phyloP scores from a whole-genome alignment of 441 rosid species.

The Adansonia grandidieri region DNA sequence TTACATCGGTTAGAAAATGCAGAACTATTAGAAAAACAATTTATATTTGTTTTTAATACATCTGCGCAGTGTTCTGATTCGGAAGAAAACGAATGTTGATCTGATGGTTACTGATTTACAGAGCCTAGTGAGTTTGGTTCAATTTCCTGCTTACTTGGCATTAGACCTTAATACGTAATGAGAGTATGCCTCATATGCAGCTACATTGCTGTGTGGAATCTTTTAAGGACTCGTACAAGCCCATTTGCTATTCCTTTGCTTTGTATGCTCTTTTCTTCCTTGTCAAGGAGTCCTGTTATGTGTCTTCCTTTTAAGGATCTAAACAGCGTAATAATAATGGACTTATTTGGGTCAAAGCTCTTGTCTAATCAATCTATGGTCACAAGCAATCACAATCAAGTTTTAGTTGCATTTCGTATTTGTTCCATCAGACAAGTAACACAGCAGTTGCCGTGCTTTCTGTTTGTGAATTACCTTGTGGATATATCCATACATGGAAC shows the following conservation, averaged over 20 bases:
- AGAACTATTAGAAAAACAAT: not conserved
- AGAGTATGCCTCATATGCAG: not conserved
- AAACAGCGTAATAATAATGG: conserved; percentile 12
- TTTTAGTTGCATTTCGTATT: not conserved
- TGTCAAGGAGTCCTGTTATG: not conserved
- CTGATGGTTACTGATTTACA: conserved; percentile 73
- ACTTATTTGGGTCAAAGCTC: conserved; percentile 1
- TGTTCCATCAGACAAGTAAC: not conserved
- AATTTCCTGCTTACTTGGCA: not conserved
- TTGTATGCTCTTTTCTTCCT: not conserved
- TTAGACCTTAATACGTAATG: not conserved
- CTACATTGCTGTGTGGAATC: conserved; percentile 10
- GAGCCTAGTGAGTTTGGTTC: conserved; percentile 56
- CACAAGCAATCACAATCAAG: not conserved
- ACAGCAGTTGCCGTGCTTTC: not conserved
- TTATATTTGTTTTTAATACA: conserved; percentile 15
- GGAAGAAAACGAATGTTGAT: conserved; percentile 68
- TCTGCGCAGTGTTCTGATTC: conserved; percentile 66
- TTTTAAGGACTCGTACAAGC: not conserved
- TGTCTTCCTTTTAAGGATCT: not conserved
- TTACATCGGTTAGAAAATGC: not conserved
- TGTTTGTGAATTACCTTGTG: not conserved
- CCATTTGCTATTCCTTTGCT: conserved; percentile 11
- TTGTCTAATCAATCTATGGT: not conserved
- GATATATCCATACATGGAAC: not conserved